Evolutionary conservation across 2,329 filamentous ascomycete species (phyloP).

Genomic region (Gaeumannomyces sp.): DNA sequence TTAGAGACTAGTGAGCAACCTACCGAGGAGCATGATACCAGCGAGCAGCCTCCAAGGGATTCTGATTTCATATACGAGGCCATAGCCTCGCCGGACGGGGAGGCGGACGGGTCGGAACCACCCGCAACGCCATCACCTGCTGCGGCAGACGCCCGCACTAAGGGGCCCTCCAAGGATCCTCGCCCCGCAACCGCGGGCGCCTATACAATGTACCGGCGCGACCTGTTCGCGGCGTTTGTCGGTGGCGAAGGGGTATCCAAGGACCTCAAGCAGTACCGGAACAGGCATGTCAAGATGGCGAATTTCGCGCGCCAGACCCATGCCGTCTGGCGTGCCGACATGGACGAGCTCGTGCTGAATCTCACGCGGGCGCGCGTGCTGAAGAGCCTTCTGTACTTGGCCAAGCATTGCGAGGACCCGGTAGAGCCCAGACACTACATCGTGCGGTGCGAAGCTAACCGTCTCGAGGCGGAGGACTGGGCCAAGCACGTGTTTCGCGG

Average conservation of each 20-base stretch:
- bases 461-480: conserved; percentile 29
- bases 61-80: not conserved
- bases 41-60: not conserved
- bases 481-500: conserved; percentile 30
- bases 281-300: conserved; percentile 12
- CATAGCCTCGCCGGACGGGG: not conserved
- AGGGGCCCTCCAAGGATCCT: conserved; percentile 10
- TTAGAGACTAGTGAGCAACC: not conserved
- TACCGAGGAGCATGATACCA: too few relatives aligned
- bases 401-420: conserved; percentile 20
- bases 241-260: not conserved
- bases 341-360: conserved; percentile 46
- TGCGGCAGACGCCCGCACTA: too few relatives aligned
- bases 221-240: conserved; percentile 24
- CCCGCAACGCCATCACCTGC: not conserved
- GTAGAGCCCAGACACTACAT: conserved; percentile 31
- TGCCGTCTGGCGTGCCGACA: conserved; percentile 46
- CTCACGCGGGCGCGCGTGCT: conserved; percentile 42
- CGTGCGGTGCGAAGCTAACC: conserved; percentile 24
- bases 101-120: conserved; percentile 8
- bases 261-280: conserved; percentile 15
- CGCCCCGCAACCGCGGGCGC: conserved; percentile 4
- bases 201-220: conserved; percentile 27
- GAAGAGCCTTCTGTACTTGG: conserved; percentile 38
- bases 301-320: conserved; percentile 10